Evolutionary conservation across 2,329 filamentous ascomycete species (phyloP).

Genomic region (Pseudopyrenochaeta lycopersici): DNA sequence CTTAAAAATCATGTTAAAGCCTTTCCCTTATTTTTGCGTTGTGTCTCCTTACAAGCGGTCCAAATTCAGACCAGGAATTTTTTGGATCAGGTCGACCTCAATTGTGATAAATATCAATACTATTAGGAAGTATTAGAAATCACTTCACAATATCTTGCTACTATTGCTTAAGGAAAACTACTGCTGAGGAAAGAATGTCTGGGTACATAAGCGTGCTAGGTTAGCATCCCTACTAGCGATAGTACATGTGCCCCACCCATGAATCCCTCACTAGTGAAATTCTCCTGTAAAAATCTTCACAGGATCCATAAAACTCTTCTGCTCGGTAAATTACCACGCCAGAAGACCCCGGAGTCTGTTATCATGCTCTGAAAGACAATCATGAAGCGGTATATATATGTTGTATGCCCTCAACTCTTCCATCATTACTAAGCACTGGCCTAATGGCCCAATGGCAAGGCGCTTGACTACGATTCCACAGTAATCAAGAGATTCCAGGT

Average conservation of each 20-base stretch:
- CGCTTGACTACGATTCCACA: constrained; percentile 62
- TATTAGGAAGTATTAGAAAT: no score
- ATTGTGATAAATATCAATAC: no score
- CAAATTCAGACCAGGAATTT: no score
- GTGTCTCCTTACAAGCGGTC: no score
- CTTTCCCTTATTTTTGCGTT: no score
- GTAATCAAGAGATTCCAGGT: constrained; percentile 4
- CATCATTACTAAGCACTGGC: constrained; percentile 15
- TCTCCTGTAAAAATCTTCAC: no score
- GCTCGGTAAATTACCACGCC: not conserved
- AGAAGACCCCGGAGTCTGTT: not conserved
- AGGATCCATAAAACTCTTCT: not conserved
- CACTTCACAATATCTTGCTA: no score
- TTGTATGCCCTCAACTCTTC: not conserved
- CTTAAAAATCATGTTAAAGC: no score
- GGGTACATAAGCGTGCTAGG: not conserved
- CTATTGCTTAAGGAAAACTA: no score
- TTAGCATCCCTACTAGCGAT: not conserved
- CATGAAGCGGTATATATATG: not conserved
- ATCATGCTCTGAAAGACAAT: not conserved
- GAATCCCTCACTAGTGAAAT: not conserved
- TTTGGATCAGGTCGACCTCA: no score
- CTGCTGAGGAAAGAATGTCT: no score
- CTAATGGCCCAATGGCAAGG: constrained; percentile 66
- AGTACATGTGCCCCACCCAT: not conserved